These are phyloP conservation scores for Leccinum disarticulatum DNA, from an alignment of 768 basidiomycete genomes.

Conservation along the genomic window DNA sequence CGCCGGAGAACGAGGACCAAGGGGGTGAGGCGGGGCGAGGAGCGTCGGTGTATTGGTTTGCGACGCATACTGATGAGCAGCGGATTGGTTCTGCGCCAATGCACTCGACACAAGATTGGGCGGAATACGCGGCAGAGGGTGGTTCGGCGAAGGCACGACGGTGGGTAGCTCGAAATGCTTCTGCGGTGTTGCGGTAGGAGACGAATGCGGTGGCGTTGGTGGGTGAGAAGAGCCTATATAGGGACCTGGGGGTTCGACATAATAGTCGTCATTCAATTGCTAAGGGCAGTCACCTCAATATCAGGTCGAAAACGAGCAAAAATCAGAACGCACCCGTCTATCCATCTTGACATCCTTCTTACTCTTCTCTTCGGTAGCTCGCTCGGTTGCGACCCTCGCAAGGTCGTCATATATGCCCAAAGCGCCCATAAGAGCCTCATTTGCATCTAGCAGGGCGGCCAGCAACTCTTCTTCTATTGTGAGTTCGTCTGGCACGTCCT, in stretches of 20 bases:
- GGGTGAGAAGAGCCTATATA: conserved; percentile 31
- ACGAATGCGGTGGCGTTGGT: conserved; percentile 27
- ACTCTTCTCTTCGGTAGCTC: conserved; percentile 64
- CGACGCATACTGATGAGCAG: conserved; percentile 23
- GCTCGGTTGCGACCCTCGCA: conserved; percentile 59
- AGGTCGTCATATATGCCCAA: conserved; percentile 78
- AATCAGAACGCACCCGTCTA: conserved; percentile 50
- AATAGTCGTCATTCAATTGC: conserved; percentile 26
- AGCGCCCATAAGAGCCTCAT: conserved; percentile 67
- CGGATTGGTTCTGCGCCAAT: conserved; percentile 12
- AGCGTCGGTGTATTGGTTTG: conserved; percentile 33
- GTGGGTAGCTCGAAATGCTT: conserved; percentile 33
- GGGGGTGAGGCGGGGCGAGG: conserved; percentile 69
- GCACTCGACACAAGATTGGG: conserved; percentile 26
- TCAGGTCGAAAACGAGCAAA: conserved; percentile 19
- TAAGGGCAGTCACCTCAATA: conserved; percentile 4
- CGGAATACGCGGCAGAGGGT: conserved; percentile 41
- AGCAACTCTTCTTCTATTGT: conserved; percentile 78
- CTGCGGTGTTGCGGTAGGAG: conserved; percentile 31
- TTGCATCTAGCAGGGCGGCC: conserved; percentile 68
- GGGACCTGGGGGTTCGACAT: conserved; percentile 18
- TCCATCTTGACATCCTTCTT: conserved; percentile 66
- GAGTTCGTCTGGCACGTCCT: conserved; percentile 40
- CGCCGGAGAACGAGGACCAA: conserved; percentile 68
- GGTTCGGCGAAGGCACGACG: conserved; percentile 32